A percentile compares a stretch with the other conserved stretches of the same genome.
Evolutionary conservation across 2,329 filamentous ascomycete species (phyloP).

Genomic region (Gliomastix tumulicola): DNA sequence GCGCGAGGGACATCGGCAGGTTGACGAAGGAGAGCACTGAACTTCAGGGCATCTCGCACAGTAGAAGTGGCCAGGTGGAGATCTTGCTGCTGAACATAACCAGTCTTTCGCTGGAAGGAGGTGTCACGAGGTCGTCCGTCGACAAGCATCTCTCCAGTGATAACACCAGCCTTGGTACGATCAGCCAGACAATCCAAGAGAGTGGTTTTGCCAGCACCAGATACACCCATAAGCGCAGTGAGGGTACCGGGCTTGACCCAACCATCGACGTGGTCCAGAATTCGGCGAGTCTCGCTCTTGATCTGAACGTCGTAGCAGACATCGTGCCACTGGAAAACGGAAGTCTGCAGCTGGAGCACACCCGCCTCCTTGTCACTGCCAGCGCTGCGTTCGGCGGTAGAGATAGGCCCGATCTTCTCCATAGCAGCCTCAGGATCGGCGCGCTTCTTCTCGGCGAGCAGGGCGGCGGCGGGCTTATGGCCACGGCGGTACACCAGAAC

Average conservation of each 20-base stretch:
- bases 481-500: conserved; percentile 68
- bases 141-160: conserved; percentile 8
- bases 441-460: conserved; percentile 53
- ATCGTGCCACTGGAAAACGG: conserved; percentile 72
- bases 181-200: conserved; percentile 7
- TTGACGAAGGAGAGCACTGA: conserved; percentile 80
- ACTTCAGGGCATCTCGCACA: conserved; percentile 56
- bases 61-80: conserved; percentile 7
- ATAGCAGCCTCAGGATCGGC: conserved; percentile 46
- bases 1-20: conserved; percentile 62
- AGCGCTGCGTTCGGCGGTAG: conserved; percentile 4
- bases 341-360: conserved; percentile 32
- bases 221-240: conserved; percentile 71
- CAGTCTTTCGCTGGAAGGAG: conserved; percentile 9
- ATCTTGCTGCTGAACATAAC: conserved; percentile 9
- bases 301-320: conserved; percentile 69
- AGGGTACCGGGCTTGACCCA: conserved; percentile 87
- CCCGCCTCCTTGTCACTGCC: conserved; percentile 5
- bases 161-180: conserved; percentile 6
- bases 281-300: conserved; percentile 62
- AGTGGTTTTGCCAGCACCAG: conserved; percentile 8
- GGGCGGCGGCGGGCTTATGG: conserved; percentile 50
- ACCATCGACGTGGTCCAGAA: conserved; percentile 76
- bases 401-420: too few species aligned
- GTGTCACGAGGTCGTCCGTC: conserved; percentile 6